phyloP scores from a whole-genome alignment of 768 basidiomycete genomes.

The Inosperma sp. region DNA sequence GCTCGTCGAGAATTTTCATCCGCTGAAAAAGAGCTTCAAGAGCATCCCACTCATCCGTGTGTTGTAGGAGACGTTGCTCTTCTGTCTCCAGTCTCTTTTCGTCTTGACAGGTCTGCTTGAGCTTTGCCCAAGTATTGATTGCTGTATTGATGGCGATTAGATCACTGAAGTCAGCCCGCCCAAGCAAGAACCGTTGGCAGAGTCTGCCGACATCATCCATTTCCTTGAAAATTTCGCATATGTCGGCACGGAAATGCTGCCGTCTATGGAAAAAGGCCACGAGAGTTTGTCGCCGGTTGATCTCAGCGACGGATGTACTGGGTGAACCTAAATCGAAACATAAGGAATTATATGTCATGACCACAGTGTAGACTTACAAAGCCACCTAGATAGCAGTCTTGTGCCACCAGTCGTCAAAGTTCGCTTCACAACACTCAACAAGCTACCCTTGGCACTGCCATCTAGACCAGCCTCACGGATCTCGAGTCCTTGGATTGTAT shows the following conservation, averaged over 20 bases:
- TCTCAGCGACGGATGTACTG: constrained; percentile 69
- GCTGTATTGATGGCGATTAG: constrained; percentile 60
- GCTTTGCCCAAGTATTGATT: constrained; percentile 53
- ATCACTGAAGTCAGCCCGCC: constrained; percentile 63
- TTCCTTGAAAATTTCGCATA: constrained; percentile 49
- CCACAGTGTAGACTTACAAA: constrained; percentile 52
- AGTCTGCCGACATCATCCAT: constrained; percentile 71
- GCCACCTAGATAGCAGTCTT: constrained; percentile 67
- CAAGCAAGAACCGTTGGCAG: constrained; percentile 69
- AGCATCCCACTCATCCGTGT: constrained; percentile 47
- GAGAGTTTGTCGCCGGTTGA: constrained; percentile 68
- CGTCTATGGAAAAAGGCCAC: constrained; percentile 65
- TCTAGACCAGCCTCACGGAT: constrained; percentile 72
- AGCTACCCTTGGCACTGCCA: constrained; percentile 58
- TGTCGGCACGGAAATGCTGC: constrained; percentile 60
- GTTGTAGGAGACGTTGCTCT: constrained; percentile 27
- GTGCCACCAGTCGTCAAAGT: constrained; percentile 77
- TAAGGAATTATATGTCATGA: constrained; percentile 10
- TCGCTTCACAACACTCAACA: constrained; percentile 69
- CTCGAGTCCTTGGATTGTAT: constrained; percentile 87
- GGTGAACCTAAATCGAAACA: constrained; percentile 59
- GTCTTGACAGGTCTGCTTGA: constrained; percentile 46
- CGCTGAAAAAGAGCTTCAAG: constrained; percentile 50
- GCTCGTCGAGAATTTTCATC: constrained; percentile 44
- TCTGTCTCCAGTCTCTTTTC: constrained; percentile 52